Conservation (phyloP, 1,284 basidiomycete genomes). For the Papiliotrema flavescens region DNA sequence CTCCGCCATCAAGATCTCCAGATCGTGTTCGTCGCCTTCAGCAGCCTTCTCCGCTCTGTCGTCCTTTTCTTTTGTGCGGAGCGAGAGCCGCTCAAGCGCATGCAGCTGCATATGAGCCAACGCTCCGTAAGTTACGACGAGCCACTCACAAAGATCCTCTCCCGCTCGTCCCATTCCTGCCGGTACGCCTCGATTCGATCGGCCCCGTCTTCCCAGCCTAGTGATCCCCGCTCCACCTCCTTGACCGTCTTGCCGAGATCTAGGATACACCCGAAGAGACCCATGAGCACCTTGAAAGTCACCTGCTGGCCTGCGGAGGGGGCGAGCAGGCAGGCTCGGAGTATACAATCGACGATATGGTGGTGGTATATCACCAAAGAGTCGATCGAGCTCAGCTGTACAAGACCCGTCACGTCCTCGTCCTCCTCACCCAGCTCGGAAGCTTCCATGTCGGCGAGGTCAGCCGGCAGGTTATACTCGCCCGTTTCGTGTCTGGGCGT, state of each 20-base stretch:
- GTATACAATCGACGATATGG: slow-evolving; percentile 65
- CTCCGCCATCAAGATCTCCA: background rate
- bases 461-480: slow-evolving; percentile 10
- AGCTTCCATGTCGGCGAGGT: background rate
- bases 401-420: slow-evolving; percentile 23
- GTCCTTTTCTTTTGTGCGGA: slow-evolving; percentile 16
- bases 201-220: slow-evolving; percentile 60
- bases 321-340: slow-evolving; percentile 68
- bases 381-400: slow-evolving; percentile 60
- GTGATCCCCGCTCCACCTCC: slow-evolving; percentile 56
- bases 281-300: slow-evolving; percentile 60
- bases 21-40: background rate
- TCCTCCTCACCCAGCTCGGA: slow-evolving; percentile 26
- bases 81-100: slow-evolving; percentile 37
- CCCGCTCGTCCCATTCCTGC: slow-evolving; percentile 57
- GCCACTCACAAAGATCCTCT: slow-evolving; percentile 58
- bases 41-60: background rate
- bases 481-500: slow-evolving; percentile 17
- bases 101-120: slow-evolving; percentile 22
- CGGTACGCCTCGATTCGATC: slow-evolving; percentile 57
- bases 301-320: slow-evolving; percentile 62
- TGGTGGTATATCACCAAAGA: slow-evolving; percentile 68
- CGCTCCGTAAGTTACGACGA: background rate
- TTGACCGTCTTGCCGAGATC: slow-evolving; percentile 67
- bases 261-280: slow-evolving; percentile 63